Conservation (phyloP, 1,284 basidiomycete species). For the Ganoderma leucocontextum region DNA sequence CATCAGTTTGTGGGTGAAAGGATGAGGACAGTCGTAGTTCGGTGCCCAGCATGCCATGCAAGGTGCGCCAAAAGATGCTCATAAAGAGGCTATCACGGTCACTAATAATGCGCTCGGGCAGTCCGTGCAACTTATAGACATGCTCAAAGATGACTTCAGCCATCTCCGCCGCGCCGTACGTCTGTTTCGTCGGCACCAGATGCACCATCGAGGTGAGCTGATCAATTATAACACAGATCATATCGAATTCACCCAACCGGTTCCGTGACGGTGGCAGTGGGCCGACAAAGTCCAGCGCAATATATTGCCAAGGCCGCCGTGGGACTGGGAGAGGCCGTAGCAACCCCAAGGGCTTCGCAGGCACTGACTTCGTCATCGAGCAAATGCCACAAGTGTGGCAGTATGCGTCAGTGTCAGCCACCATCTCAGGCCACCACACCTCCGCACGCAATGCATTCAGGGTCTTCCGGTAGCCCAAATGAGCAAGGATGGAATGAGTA, state of each 20-base stretch:
- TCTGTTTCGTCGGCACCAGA: constrained; percentile 36
- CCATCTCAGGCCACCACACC: constrained; percentile 41
- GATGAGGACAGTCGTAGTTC: not conserved
- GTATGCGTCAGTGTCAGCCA: constrained; percentile 29
- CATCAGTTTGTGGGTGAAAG: not conserved
- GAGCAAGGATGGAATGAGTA: constrained; percentile 39
- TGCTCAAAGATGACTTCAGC: constrained; percentile 7
- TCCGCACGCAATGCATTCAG: constrained; percentile 34
- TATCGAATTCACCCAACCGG: constrained; percentile 38
- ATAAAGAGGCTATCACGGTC: not conserved
- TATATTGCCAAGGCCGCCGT: constrained; percentile 37
- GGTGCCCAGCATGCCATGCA: constrained; percentile 9
- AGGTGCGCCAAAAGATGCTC: constrained; percentile 1
- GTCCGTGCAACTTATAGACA: constrained; percentile 6
- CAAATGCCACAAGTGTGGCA: constrained; percentile 38
- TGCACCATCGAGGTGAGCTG: constrained; percentile 44
- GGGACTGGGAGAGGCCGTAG: constrained; percentile 29
- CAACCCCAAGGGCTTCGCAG: constrained; percentile 4
- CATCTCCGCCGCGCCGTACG: constrained; percentile 44
- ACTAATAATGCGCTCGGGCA: not conserved
- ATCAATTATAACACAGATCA: constrained; percentile 43
- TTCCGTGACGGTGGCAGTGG: constrained; percentile 42
- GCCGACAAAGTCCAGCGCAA: constrained; percentile 47
- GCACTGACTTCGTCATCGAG: constrained; percentile 16
- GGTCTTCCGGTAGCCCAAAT: constrained; percentile 38